Percentiles rank a stretch among this genome's conserved stretches.
These are phyloP conservation scores for Rhizopogon vesiculosus DNA, from an alignment of 768 basidiomycete species.

Conservation along the genomic window DNA sequence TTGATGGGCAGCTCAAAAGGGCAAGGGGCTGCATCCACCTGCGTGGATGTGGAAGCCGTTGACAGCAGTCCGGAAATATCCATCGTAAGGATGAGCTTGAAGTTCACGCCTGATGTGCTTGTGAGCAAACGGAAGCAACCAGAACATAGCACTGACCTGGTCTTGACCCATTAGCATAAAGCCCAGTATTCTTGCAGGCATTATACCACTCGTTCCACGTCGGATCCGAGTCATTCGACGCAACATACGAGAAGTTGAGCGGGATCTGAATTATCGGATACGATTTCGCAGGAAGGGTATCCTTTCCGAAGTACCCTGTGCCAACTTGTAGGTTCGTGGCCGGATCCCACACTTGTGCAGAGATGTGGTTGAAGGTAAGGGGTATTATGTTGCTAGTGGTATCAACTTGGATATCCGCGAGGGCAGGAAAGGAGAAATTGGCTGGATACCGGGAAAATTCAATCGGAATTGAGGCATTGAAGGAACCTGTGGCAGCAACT, in stretches of 20 bases:
- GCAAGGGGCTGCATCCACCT: slow-evolving; percentile 57
- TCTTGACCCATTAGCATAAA: slow-evolving; percentile 46
- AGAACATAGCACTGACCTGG: slow-evolving; percentile 44
- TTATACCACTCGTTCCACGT: slow-evolving; percentile 84
- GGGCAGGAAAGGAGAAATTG: slow-evolving; percentile 86
- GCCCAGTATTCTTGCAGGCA: slow-evolving; percentile 60
- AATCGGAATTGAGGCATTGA: slow-evolving; percentile 50
- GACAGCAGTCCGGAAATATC: slow-evolving; percentile 63
- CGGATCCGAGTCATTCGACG: slow-evolving; percentile 71
- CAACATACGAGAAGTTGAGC: slow-evolving; percentile 80
- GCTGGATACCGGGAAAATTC: slow-evolving; percentile 74
- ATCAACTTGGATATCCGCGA: slow-evolving; percentile 71
- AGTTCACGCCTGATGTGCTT: slow-evolving; percentile 40
- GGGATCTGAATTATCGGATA: slow-evolving; percentile 68
- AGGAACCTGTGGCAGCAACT: slow-evolving; percentile 50
- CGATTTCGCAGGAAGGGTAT: slow-evolving; percentile 60
- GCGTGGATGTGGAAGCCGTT: slow-evolving; percentile 47
- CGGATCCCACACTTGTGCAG: slow-evolving; percentile 68
- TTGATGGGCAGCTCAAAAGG: slow-evolving; percentile 62
- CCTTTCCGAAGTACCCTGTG: slow-evolving; percentile 54
- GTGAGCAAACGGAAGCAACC: slow-evolving; percentile 1
- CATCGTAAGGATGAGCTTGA: slow-evolving; percentile 64
- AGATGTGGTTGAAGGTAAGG: slow-evolving; percentile 62
- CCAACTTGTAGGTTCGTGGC: slow-evolving; percentile 62
- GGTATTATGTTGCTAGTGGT: slow-evolving; percentile 75